phyloP scores from a whole-genome alignment of 176 grass and related monocot genomes.

The Hsuehochloa calcarea region DNA sequence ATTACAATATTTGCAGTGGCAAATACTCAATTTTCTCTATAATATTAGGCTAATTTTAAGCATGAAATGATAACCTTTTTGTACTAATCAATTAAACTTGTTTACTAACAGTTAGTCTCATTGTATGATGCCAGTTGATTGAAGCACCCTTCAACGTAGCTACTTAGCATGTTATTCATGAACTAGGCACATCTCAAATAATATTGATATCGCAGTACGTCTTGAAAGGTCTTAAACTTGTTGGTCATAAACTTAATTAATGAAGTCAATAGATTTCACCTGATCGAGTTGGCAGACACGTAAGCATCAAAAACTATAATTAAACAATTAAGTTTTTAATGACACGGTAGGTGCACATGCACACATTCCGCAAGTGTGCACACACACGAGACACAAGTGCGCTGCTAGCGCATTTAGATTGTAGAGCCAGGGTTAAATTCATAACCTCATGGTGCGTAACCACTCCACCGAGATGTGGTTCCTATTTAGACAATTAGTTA shows the following conservation, averaged over 20 bases:
- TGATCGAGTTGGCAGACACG: too few relatives aligned
- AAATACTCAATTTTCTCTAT: background rate
- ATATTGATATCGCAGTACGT: background rate
- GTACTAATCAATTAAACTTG: background rate
- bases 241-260: conserved; percentile 35
- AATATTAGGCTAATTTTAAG: background rate
- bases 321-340: too few relatives aligned
- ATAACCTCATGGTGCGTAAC: too few relatives aligned
- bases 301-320: too few relatives aligned
- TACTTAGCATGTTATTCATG: background rate
- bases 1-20: too few relatives aligned
- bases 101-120: background rate
- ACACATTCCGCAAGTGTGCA: too few relatives aligned
- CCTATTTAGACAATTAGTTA: background rate
- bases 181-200: background rate
- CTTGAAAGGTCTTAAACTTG: background rate
- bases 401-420: too few relatives aligned
- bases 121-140: background rate
- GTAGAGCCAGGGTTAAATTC: too few relatives aligned
- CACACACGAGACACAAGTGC: too few relatives aligned
- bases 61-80: background rate
- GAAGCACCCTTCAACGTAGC: background rate
- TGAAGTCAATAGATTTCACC: conserved; percentile 24
- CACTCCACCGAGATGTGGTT: background rate
- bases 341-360: too few relatives aligned